phyloP scores from a whole-genome alignment of 306 rosid genomes.

The Cicer bijugum region DNA sequence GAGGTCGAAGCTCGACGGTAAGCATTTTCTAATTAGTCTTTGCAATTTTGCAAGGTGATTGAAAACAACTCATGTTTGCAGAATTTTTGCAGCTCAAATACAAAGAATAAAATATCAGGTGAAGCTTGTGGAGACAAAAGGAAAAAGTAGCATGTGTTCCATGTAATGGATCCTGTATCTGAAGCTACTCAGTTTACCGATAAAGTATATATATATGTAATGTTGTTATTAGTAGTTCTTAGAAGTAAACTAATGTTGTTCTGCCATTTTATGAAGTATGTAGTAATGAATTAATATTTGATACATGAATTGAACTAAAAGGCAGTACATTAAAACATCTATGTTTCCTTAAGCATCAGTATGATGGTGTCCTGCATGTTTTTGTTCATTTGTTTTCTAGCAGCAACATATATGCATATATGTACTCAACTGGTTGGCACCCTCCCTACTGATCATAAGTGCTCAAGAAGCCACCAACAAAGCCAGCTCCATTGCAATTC shows the following conservation, averaged over 20 bases:
- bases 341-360: background rate
- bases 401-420: slow-evolving; percentile 1
- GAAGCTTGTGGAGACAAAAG: slow-evolving; percentile 14
- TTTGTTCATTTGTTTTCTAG: background rate
- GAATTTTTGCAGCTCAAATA: background rate
- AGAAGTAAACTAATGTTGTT: background rate
- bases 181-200: background rate
- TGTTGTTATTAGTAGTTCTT: background rate
- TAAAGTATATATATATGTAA: too few relatives aligned
- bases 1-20: slow-evolving; percentile 79
- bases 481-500: slow-evolving; percentile 67
- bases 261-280: slow-evolving; percentile 7
- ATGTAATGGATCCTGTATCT: background rate
- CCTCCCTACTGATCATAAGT: slow-evolving; percentile 54
- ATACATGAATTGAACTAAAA: background rate
- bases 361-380: slow-evolving; percentile 14
- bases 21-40: slow-evolving; percentile 48
- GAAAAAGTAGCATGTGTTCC: background rate
- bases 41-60: slow-evolving; percentile 17
- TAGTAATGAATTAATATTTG: background rate
- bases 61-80: slow-evolving; percentile 14
- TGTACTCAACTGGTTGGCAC: background rate
- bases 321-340: background rate
- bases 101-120: background rate
- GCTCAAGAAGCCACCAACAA: slow-evolving; percentile 63